phyloP scores from a whole-genome alignment of 2,329 filamentous ascomycete genomes.

The Purpureocillium takamizusanense region DNA sequence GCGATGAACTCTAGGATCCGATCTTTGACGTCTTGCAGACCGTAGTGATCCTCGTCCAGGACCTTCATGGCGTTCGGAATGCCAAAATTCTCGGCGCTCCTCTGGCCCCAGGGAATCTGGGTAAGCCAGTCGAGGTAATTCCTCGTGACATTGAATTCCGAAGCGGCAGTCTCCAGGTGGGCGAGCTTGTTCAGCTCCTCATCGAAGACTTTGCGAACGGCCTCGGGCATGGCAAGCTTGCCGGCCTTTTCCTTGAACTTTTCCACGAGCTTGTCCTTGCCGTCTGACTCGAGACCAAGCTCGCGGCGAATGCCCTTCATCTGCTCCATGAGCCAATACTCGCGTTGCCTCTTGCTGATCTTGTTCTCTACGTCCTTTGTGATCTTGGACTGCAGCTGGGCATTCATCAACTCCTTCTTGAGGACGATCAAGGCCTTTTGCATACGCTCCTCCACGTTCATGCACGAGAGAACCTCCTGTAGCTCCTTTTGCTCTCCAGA shows the following conservation, averaged over 20 bases:
- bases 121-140: constrained; percentile 99
- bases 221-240: constrained; percentile 93
- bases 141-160: constrained; percentile 95
- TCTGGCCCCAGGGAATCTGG: constrained; percentile 93
- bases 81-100: constrained; percentile 92
- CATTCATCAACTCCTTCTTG: constrained; percentile 98
- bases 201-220: constrained; percentile 94
- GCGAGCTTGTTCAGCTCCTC: constrained; percentile 97
- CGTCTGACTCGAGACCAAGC: constrained; percentile 91
- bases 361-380: constrained; percentile 96
- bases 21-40: constrained; percentile 95
- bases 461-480: constrained; percentile 79
- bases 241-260: constrained; percentile 93
- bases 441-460: constrained; percentile 87
- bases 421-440: constrained; percentile 85
- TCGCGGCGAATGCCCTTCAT: constrained; percentile 98
- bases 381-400: constrained; percentile 93
- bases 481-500: constrained; percentile 85
- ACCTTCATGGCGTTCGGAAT: constrained; percentile 87
- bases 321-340: constrained; percentile 99
- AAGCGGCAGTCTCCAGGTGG: constrained; percentile 88
- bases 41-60: constrained; percentile 93
- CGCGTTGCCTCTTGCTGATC: constrained; percentile 92
- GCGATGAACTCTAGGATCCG: constrained; percentile 97
- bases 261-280: constrained; percentile 95